Evolutionary conservation across 2,329 filamentous ascomycete genomes (phyloP).

Genomic region (Colletotrichum melonis): DNA sequence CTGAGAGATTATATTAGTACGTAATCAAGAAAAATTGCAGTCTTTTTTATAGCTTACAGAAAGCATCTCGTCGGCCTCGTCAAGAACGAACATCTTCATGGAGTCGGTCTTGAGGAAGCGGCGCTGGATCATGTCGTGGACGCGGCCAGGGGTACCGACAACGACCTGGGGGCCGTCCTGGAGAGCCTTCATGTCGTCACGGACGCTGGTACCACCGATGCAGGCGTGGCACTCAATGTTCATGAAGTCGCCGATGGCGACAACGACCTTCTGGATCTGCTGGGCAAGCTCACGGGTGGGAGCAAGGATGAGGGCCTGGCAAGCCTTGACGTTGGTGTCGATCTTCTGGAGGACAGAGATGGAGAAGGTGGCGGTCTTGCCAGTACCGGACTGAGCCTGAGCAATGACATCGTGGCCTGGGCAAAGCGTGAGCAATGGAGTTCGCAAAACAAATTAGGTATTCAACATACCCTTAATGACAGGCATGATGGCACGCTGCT

Average conservation of each 20-base stretch:
- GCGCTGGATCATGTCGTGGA: slow-evolving; percentile 99
- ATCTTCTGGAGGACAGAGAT: slow-evolving; percentile 99
- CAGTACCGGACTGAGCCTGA: slow-evolving; percentile 99
- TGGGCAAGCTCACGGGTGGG: slow-evolving; percentile 98
- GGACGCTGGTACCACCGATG: slow-evolving; percentile 97
- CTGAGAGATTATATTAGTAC: slow-evolving; percentile 51
- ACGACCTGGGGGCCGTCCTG: slow-evolving; percentile 97
- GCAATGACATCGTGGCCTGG: slow-evolving; percentile 98
- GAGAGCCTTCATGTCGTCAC: slow-evolving; percentile 98
- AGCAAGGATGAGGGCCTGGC: slow-evolving; percentile 97
- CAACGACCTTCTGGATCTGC: slow-evolving; percentile 99
- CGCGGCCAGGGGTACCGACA: slow-evolving; percentile 97
- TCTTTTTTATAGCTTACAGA: slow-evolving; percentile 67
- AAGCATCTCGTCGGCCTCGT: slow-evolving; percentile 99
- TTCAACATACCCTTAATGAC: slow-evolving; percentile 91
- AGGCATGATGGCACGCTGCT: slow-evolving; percentile 99
- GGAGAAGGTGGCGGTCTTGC: slow-evolving; percentile 99
- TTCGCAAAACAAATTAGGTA: neutral
- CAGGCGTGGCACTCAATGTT: slow-evolving; percentile 98
- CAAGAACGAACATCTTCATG: slow-evolving; percentile 99
- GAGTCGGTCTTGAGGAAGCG: slow-evolving; percentile 95
- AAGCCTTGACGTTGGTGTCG: slow-evolving; percentile 92
- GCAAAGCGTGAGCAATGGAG: slow-evolving; percentile 29
- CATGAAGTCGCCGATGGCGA: slow-evolving; percentile 99
- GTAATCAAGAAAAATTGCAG: slow-evolving; percentile 43